phyloP scores from a whole-genome alignment of 164 flowering plant species.

The Akebia trifoliata region DNA sequence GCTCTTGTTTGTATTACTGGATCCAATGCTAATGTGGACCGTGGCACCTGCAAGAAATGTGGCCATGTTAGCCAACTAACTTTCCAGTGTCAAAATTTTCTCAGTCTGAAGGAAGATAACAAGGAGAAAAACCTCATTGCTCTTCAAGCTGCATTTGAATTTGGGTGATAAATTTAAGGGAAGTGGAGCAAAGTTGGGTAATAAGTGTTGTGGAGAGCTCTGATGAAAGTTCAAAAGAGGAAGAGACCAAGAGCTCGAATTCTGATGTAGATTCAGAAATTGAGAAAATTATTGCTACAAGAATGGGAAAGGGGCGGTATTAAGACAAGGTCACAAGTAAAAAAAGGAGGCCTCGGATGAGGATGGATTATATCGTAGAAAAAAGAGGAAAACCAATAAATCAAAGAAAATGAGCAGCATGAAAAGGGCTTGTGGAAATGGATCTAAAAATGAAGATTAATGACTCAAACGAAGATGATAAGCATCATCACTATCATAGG shows the following conservation, averaged over 20 bases:
- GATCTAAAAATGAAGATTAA: conserved; percentile 46
- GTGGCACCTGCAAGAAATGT: conserved; percentile 92
- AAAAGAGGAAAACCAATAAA: conserved; percentile 53
- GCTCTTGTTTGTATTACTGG: conserved; percentile 84
- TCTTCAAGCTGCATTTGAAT: conserved; percentile 38
- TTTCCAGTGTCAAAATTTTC: conserved; percentile 81
- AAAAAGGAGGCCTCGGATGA: conserved; percentile 32
- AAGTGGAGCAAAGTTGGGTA: too few relatives aligned
- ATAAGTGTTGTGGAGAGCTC: conserved; percentile 38
- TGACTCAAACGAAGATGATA: too few relatives aligned
- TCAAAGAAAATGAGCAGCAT: conserved; percentile 50
- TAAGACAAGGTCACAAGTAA: conserved; percentile 23
- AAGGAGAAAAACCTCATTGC: conserved; percentile 55
- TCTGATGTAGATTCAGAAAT: conserved; percentile 82
- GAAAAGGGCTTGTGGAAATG: conserved; percentile 29
- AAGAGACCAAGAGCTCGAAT: conserved; percentile 55
- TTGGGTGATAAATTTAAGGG: conserved; percentile 56
- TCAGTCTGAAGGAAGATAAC: conserved; percentile 67
- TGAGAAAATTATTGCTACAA: conserved; percentile 68
- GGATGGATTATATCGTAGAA: conserved; percentile 37
- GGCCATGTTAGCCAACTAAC: conserved; percentile 92
- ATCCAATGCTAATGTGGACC: conserved; percentile 73
- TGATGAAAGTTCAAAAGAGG: conserved; percentile 50
- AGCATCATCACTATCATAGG: conserved; percentile 20
- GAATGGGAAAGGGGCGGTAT: conserved; percentile 44